These are phyloP conservation scores for Arthrobotrys conoides DNA, from an alignment of 2,329 filamentous ascomycete genomes.

Conservation along the genomic window DNA sequence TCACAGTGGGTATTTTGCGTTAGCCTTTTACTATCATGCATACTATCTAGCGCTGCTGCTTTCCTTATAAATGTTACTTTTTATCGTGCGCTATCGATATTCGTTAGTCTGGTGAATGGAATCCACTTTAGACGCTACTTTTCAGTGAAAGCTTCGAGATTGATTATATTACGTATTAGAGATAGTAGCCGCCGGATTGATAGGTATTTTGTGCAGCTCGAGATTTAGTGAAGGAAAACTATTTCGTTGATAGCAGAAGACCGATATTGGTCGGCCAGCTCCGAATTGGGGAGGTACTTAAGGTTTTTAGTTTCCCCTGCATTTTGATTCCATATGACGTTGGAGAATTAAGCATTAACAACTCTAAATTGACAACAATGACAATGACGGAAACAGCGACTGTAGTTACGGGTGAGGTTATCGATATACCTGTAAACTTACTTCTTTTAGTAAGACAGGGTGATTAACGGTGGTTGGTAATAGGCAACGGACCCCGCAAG, in stretches of 20 bases:
- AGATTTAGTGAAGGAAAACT: not conserved
- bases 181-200: constrained; percentile 31
- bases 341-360: constrained; percentile 1
- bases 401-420: constrained; percentile 2
- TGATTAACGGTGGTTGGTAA: not conserved
- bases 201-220: not conserved
- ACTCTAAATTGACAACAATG: constrained; percentile 22
- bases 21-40: not conserved
- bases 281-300: constrained; percentile 36
- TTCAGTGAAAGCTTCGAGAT: not conserved
- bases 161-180: constrained; percentile 20
- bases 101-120: not conserved
- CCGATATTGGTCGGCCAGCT: constrained; percentile 42
- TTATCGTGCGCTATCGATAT: constrained; percentile 2
- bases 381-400: constrained; percentile 11
- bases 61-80: not conserved
- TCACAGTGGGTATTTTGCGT: constrained; percentile 25
- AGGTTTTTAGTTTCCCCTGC: constrained; percentile 18
- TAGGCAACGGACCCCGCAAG: constrained; percentile 57
- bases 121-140: constrained; percentile 25
- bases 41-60: not conserved
- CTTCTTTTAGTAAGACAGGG: too few relatives aligned
- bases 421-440: not conserved
- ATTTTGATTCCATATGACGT: not conserved
- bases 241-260: constrained; percentile 37